Evolutionary conservation across 495 filamentous ascomycete species (phyloP), one percentile per base, ranked within the genome.

Genomic region (Neurospora sp.): DNA sequence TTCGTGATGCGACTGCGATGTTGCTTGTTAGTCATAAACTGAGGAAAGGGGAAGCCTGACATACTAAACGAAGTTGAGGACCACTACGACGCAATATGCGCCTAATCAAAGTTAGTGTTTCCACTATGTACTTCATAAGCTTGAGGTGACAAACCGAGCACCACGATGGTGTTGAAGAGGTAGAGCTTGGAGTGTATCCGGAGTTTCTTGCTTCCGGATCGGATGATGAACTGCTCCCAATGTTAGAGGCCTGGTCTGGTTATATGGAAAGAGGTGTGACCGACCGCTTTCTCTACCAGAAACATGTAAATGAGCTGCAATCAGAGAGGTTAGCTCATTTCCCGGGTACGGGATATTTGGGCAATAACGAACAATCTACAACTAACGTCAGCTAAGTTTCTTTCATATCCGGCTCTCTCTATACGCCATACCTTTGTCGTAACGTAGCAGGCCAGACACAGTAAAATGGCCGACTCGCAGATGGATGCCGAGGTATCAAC

Each of bases 201-300:
- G 23, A 77, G 77, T 46, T 79, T 82, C 73, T 82, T 82, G 44
- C 79, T 74, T 49, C 81, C 81, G 42, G 79, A 80, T 27, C 84
- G 82, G 23, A 88, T 84, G 38, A 87, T 85, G 74, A 85, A 84
- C 86, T 89, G 41, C 2, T 7, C 31, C n/a, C 20, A 2, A 4
- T 70, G 72, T 77, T 44, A 77, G 70, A 71, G 9, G 7, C 39
- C 4, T 8, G 41, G 27, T 6, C 1, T 27, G 11, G 1, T 39
- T 31, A 8, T 20, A 7, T 6, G 41, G 12, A 39, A 27, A 71
- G 10, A 49, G 39, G 5, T 37, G 37, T 0, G 1, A 73, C 85
- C 72, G 81, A 88, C 87, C 39, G 82, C 85, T 77, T 87, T 87
- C 76, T 88, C 87, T 0, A 86, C 85, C 27, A 87, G 76, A 72